Base-by-base conservation (phyloP, 2,329 filamentous ascomycete genomes). In the Fusarium acutatum region DNA sequence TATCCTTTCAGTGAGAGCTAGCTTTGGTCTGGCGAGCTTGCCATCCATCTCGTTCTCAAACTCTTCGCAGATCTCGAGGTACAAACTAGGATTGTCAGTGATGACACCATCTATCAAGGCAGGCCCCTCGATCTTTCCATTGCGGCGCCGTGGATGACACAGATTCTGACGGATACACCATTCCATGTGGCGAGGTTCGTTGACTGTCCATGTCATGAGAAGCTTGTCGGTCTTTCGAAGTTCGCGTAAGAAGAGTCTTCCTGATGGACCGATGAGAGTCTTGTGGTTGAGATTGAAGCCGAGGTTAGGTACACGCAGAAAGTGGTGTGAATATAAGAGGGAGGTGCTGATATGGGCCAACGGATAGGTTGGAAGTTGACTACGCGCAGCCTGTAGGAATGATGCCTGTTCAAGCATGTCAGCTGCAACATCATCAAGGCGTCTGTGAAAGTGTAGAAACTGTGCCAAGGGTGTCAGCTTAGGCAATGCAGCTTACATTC, bases 181-280 rank as follows among this genome's bases (percentile, higher is more conserved):
- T 76, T 90, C 88, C 95, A 98, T 98, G 82, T 90, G 89, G 56
- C 87, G 85, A 71, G 89, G 88, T 20, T 92, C 88, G 80, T 98
- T 97, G 57, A 97, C 93, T 0, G 95, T 98, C 96, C 96, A 98
- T 1, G 90, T 88, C 76, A 92, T 91, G 9, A 98, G 84, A 8
- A 88, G 87, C 28, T 92, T 87, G 68, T 87, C 73, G 30, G 69
- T 63, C 28, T 67, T 65, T 17, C 73, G 87, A 32, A 90, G 88
- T 61, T 91, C 88, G 18, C 85, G 84, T 22, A 95, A 82, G 83
- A 98, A 96, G 17, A 84, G 83, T 15, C 81, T 79, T 13, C 95
- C 95, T 40, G 89, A 84, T 0, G 91, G 91, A 3, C 92, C 90
- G 65, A 94, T 88, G 57, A 97, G 87, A 26, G 90, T 83, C 64